Evolutionary conservation across 768 basidiomycete genomes (phyloP), one percentile per base, ranked within the genome.

Genomic region (Boletales sp.): DNA sequence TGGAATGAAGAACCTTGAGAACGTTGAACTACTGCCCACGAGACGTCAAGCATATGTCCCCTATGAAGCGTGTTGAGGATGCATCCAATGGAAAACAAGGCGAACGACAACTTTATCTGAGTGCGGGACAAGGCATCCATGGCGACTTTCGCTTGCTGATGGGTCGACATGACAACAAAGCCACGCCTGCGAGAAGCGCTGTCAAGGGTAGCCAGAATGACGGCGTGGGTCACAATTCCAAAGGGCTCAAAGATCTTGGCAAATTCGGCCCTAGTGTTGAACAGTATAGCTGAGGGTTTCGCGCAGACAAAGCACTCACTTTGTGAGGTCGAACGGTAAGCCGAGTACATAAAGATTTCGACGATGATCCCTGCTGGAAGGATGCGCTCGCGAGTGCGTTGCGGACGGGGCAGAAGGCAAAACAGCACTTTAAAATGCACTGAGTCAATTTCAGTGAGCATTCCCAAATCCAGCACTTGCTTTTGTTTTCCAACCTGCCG

Each of bases 1-100:
- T 19, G 29, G 4, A 8, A 6, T 3, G 55, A 32, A 50, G 17
- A 31, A 86, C 87, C 88, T 76, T 86, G 83, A 54, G 88, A 91
- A 40, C 88, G 86, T 56, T 91, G 88, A 34, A 91, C 88, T 19
- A 91, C 88, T 15, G 88, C 89, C 88, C 88, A 91, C 7, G 88
- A 90, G 45, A 91, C 79, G 62, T 91, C 88, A 40, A 91, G 79
- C 17, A 77, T 74, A 59, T 90, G 84, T 8, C 87, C 86, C 61
- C 86, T 90, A 36, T 31, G 43, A 35, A 37, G 43, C 41, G 32
- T 39, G 36, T 54, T 47, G 48, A 55, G 31, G 13, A 55, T 13
- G 4, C 13, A n/a, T 37, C 7, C 29, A 15, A 40, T 17, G 24
- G 8, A 8, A 24, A n/a, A 37, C n/a, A 40, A 29, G 10, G 8